Base-by-base conservation (phyloP, 768 basidiomycete genomes). In the Leucosporidium yakuticum region DNA sequence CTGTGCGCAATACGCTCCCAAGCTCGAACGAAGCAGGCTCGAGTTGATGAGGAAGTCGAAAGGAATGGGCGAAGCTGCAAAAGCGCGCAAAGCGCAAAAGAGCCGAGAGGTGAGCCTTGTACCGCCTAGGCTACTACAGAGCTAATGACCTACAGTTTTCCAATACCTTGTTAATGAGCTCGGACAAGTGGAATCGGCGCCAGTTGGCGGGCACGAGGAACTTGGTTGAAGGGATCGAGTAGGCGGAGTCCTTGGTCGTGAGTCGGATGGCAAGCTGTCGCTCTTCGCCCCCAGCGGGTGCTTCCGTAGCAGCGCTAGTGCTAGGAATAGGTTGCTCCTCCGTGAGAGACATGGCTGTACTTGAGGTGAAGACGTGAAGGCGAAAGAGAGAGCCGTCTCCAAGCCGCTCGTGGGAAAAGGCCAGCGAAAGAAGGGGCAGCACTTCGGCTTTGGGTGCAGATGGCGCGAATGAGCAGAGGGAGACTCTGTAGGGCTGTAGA, bases 121-220 rank as follows among this genome's bases (percentile, higher is more conserved):
- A 29, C 60, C n/a, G 23, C 15, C 32, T n/a, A n/a, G 23, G 4
- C 2, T 7, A 8, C 21, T 20, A 39, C 23, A 58, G 36, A 21
- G 36, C 12, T 23, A 15, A 8, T 17, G 8, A 67, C 64, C 69
- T 62, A 49, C 68, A 76, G 55, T 73, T 66, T 49, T 75, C 77
- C 12, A 98, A 82, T 1, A 94, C 90, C 76, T 96, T 96, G 81
- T 99, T 99, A 67, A 99, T 86, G 53, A 98, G 87, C 69, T 97
- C 92, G 1, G 94, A 97, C 39, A 99, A 87, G 75, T 97, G 95
- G 78, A 89, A 98, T n/a, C 95, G 86, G 65, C 84, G 85, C 93
- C 93, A 98, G 78, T 84, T 81, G 1, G 86, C 82, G 2, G 96
- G 95, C 21, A 98, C 87, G 85, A 96, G 87, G 77, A 91, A 97